Evolutionary conservation across 352 stramenopile species (phyloP).

Genomic region (Phytopythium mirpurense): DNA sequence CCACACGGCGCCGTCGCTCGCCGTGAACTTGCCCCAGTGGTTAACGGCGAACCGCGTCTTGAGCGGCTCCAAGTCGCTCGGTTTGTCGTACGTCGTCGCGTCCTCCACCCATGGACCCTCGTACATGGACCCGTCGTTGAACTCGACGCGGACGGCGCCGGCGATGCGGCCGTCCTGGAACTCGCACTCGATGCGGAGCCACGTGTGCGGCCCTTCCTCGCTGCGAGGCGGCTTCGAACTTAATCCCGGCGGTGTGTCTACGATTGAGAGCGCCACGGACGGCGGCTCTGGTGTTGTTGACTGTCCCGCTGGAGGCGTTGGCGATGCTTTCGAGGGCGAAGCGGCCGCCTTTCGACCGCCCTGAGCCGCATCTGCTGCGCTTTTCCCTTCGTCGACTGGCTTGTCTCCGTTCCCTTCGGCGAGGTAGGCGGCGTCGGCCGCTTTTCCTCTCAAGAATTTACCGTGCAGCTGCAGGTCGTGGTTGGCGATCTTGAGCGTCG

Average conservation of each 20-base stretch:
- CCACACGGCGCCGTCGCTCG: constrained; percentile 63
- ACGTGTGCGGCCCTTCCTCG: constrained; percentile 62
- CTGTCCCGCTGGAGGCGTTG: not conserved
- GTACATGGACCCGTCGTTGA: constrained; percentile 73
- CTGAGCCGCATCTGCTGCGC: too few species aligned
- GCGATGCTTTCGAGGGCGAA: too few species aligned
- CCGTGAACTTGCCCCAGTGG: constrained; percentile 79
- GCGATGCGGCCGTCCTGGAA: constrained; percentile 67
- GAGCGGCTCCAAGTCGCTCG: constrained; percentile 31
- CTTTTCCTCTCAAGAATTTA: constrained; percentile 64
- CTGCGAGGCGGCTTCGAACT: not conserved
- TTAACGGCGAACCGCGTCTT: constrained; percentile 37
- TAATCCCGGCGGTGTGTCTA: not conserved
- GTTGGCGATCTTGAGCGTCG: constrained; percentile 69
- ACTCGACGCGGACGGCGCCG: constrained; percentile 63
- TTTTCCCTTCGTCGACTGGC: too few species aligned
- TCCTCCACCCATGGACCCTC: constrained; percentile 81
- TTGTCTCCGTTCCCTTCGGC: constrained; percentile 30
- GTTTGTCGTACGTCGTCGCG: constrained; percentile 35
- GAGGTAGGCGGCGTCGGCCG: constrained; percentile 51
- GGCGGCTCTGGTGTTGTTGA: not conserved
- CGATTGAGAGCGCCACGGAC: too few species aligned
- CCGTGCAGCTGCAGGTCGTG: constrained; percentile 64
- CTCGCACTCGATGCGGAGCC: constrained; percentile 62
- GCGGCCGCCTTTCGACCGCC: too few species aligned